A percentile compares a stretch with the other conserved stretches of the same genome.
Evolutionary conservation across 345 rosid species (phyloP).

Genomic region (Eucalyptus rudis): DNA sequence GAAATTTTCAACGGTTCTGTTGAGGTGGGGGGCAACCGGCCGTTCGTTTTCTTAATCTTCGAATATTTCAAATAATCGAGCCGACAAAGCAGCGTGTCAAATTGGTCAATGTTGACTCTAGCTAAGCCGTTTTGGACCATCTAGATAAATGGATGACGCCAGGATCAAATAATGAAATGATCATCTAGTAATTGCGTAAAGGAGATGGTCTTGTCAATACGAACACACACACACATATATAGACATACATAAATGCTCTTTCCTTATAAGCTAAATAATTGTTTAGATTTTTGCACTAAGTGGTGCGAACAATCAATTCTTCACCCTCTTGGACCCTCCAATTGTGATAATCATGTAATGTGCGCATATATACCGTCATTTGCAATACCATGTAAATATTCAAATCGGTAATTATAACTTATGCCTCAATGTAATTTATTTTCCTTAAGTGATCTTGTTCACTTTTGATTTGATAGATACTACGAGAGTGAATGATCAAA

Average conservation of each 20-base stretch:
- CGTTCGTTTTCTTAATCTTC: not conserved
- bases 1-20: not conserved
- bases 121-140: too few species aligned
- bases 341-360: not conserved
- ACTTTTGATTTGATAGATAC: not conserved
- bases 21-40: not conserved
- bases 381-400: not conserved
- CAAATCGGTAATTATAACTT: not conserved
- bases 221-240: accelerated
- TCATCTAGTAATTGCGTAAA: too few species aligned
- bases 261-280: not conserved
- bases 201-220: too few species aligned
- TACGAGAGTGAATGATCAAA: not conserved
- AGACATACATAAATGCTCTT: too few species aligned
- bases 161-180: too few species aligned
- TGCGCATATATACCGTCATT: not conserved
- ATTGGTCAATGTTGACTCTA: too few species aligned
- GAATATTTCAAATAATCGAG: too few species aligned
- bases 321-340: not conserved
- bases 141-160: too few species aligned
- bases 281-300: not conserved
- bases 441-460: not conserved
- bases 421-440: not conserved
- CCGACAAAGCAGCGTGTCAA: too few species aligned
- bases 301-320: too few species aligned